Base-by-base conservation (phyloP, 2,329 filamentous ascomycete genomes). In the Samsoniella hepiali region DNA sequence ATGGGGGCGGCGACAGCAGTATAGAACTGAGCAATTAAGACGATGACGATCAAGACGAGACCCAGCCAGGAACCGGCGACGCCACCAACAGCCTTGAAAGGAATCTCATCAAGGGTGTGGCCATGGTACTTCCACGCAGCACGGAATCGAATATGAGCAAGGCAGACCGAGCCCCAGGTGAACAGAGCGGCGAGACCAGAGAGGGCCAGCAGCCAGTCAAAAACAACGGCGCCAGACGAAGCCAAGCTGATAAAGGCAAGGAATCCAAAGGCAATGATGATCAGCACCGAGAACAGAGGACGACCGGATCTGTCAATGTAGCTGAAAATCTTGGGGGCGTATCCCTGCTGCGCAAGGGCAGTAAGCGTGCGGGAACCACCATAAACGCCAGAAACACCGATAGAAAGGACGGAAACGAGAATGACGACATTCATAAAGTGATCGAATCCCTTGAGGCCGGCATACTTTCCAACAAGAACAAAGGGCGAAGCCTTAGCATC, bases 161-260 rank as follows among this genome's bases (percentile, higher is more conserved):
- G 72, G 71, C 85, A 88, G 68, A 90, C 88, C 53, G 82, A 85
- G 29, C 80, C 85, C 87, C 87, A 90, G 17, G 86, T 84, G 73
- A 88, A 89, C 51, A 89, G 79, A 31, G 84, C 81, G 13, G 83
- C 82, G 1, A 89, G 80, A 61, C 84, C 87, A 3, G 86, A 88
- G 13, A 89, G 77, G 6, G 87, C 84, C 32, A 85, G 81, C 2
- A 90, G 81, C 87, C 87, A 89, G 66, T 84, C 80, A 62, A 90
- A 88, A 15, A 88, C 81, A 0, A 76, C 72, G 5, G 74, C 71
- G 49, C 85, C 85, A 0, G 76, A 74, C 1, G 80, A 73, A 4
- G 73, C 75, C 1, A 80, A 71, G 64, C 77, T 79, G 40, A 84
- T 69, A 62, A 79, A 84, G 45, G 78, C 82, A 2, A 85, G 75